These are phyloP conservation scores for Chlorella sp. DNA, from an alignment of 139 green algal species.

Conservation along the genomic window DNA sequence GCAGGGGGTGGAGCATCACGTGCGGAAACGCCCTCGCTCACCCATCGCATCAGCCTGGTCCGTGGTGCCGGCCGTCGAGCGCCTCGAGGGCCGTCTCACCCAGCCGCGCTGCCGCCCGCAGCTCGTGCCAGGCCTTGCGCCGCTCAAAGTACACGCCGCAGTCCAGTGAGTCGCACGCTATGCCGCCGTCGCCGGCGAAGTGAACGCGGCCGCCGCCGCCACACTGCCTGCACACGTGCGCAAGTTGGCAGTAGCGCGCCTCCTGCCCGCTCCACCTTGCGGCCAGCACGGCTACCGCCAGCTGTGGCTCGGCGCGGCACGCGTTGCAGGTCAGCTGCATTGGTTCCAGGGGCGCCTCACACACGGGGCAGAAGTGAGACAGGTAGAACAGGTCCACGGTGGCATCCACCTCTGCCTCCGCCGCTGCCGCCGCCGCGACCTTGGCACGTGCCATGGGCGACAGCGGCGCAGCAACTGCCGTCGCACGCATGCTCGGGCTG, in stretches of 20 bases:
- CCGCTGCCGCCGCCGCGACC: no score
- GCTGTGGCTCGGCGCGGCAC: slow-evolving; percentile 59
- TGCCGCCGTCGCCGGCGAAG: slow-evolving; percentile 33
- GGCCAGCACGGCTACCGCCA: slow-evolving; percentile 52
- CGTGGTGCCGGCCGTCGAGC: no score
- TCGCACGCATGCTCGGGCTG: no score
- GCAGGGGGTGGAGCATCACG: no score
- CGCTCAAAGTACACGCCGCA: slow-evolving; percentile 92
- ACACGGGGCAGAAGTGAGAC: slow-evolving; percentile 91
- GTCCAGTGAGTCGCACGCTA: slow-evolving; percentile 89
- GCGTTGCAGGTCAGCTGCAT: slow-evolving; percentile 66
- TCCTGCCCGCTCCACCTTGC: slow-evolving; percentile 57
- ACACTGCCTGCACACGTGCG: slow-evolving; percentile 80
- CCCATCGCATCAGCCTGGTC: no score
- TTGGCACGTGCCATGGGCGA: no score
- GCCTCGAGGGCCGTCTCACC: slow-evolving; percentile 38
- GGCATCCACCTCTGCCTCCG: no score
- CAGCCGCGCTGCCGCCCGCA: slow-evolving; percentile 47
- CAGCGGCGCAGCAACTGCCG: no score
- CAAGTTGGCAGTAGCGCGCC: slow-evolving; percentile 63
- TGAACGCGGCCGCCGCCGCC: slow-evolving; percentile 60
- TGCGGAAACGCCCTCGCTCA: no score
- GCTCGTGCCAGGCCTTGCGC: slow-evolving; percentile 70
- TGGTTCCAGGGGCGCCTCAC: slow-evolving; percentile 79
- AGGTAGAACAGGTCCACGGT: slow-evolving; percentile 94